Evolutionary conservation across 768 basidiomycete genomes (phyloP).

Genomic region (Termitomyces sp.): DNA sequence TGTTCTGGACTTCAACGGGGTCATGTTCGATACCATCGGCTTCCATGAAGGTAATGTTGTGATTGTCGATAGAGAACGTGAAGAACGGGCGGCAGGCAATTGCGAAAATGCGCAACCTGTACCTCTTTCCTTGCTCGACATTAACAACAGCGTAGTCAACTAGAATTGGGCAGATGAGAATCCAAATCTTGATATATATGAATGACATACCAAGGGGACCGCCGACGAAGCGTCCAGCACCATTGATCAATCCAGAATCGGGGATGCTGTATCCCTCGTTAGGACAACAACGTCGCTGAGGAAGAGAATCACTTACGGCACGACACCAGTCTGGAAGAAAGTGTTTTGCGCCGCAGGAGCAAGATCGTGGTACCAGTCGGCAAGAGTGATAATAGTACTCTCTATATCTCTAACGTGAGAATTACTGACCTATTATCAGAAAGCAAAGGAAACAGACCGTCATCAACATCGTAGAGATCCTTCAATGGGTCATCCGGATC

Average conservation of each 20-base stretch:
- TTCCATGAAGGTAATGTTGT: conserved; percentile 32
- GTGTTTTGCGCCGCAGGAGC: conserved; percentile 32
- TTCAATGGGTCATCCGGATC: conserved; percentile 34
- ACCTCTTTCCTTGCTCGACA: conserved; percentile 36
- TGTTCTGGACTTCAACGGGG: conserved; percentile 33
- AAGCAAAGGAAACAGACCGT: conserved; percentile 20
- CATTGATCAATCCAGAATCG: conserved; percentile 44
- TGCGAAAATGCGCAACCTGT: conserved; percentile 45
- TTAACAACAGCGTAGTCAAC: conserved; percentile 36
- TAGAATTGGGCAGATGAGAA: conserved; percentile 10
- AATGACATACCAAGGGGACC: conserved; percentile 29
- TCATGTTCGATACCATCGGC: conserved; percentile 36
- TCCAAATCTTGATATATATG: conserved; percentile 16
- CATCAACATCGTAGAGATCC: conserved; percentile 35
- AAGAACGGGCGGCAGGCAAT: conserved; percentile 42
- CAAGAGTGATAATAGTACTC: conserved; percentile 30
- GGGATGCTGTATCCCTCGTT: conserved; percentile 16
- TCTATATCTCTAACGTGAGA: conserved; percentile 9
- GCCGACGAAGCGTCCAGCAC: conserved; percentile 33
- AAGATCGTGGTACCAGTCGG: conserved; percentile 25
- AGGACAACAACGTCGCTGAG: conserved; percentile 2
- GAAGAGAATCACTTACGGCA: conserved; percentile 19
- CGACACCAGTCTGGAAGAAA: conserved; percentile 26
- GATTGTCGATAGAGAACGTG: conserved; percentile 31
- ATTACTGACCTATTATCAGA: background rate